Conservation (phyloP, 805 yeast genomes). For the Lachancea dasiensis region DNA sequence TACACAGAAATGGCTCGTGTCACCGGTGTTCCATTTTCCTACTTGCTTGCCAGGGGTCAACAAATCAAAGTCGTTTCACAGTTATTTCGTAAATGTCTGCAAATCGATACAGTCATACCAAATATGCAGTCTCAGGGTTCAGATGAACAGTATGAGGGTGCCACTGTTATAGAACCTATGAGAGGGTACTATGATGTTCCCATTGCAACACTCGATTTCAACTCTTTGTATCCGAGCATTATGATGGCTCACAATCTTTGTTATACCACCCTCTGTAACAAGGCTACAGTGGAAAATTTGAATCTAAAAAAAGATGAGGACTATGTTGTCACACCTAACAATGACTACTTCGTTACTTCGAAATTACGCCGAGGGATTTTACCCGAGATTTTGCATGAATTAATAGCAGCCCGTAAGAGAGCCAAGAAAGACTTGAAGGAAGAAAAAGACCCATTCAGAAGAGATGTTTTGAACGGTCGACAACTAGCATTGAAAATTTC, state of each 20-base stretch:
- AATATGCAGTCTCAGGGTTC: constrained; percentile 74
- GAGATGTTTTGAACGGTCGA: constrained; percentile 93
- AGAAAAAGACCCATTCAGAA: constrained; percentile 90
- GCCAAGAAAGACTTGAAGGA: constrained; percentile 87
- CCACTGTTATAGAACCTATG: constrained; percentile 94
- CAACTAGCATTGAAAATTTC: constrained; percentile 94
- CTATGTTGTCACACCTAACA: constrained; percentile 83
- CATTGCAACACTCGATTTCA: constrained; percentile 95
- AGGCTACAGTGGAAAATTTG: constrained; percentile 59
- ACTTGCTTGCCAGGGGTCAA: constrained; percentile 85
- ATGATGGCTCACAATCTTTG: constrained; percentile 99
- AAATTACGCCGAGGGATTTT: constrained; percentile 72
- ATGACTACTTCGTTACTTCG: constrained; percentile 79
- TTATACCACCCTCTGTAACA: constrained; percentile 80
- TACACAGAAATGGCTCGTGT: constrained; percentile 99
- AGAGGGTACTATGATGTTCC: constrained; percentile 97
- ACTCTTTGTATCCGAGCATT: constrained; percentile 93
- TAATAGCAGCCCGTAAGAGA: constrained; percentile 83
- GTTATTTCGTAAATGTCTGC: constrained; percentile 84
- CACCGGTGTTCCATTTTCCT: constrained; percentile 96
- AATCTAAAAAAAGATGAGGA: constrained; percentile 64
- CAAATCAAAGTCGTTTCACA: constrained; percentile 97
- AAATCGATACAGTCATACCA: constrained; percentile 83
- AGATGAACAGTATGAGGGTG: constrained; percentile 97
- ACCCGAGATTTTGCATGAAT: constrained; percentile 86